Evolutionary conservation across 768 basidiomycete genomes (phyloP), one percentile per base, ranked within the genome.

Genomic region (Lentinula edodes): DNA sequence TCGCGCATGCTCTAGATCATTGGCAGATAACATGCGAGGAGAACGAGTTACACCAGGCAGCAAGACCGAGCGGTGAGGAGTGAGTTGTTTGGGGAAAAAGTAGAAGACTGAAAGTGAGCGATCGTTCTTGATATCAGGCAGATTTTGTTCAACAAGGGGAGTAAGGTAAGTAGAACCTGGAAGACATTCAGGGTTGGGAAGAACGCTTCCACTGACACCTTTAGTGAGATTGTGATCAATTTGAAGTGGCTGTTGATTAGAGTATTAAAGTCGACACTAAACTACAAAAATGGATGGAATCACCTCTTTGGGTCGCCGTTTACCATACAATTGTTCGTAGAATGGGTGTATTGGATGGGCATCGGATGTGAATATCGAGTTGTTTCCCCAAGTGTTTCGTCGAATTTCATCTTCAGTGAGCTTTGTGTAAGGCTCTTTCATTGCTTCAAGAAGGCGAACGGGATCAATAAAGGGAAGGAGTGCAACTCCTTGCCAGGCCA

Each of bases 401-500:
- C 78, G 78, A n/a, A 81, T 75, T 74, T 99, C 95, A 9, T 90
- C 92, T 61, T 92, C 89, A 0, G 83, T 83, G 50, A 99, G 80
- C 52, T 84, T 84, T 55, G 79, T 74, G 70, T 89, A 89, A 64
- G 77, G 80, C 12, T 78, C 71, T 7, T 79, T 83, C 89, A 99
- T 93, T 3, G 95, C 93, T 38, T 84, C 87, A 58, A 98, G 76
- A 28, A 99, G 75, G 38, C 95, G 84, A 60, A 81, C 82, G 71
- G 88, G 81, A 69, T 98, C 92, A 64, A 99, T 98, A 78, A 98
- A 99, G 0, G 97, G 95, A 20, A 99, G 78, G 8, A 99, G 78
- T 0, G 97, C 95, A 60, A 99, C 94, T 58, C 97, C 97, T 73
- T 99, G 96, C 97, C 97, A 99, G 6, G 91, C 82, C 95, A 98